phyloP scores from a whole-genome alignment of 495 filamentous ascomycete species.

The Penicillium herquei region DNA sequence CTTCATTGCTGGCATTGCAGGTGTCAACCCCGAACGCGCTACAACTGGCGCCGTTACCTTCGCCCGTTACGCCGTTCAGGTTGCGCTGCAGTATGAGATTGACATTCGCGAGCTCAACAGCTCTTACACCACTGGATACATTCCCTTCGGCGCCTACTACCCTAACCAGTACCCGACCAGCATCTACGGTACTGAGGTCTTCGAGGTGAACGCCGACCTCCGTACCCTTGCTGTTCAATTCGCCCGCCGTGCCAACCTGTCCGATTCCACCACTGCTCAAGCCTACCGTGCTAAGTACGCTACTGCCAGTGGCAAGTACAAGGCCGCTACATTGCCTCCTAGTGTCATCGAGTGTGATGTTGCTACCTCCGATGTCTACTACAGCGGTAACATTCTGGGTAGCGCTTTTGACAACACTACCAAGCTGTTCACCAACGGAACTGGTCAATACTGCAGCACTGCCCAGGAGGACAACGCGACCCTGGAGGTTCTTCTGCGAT shows the following conservation, averaged over 20 bases:
- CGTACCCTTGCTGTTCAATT: slow-evolving; percentile 55
- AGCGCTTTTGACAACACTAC: slow-evolving; percentile 67
- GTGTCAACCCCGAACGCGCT: slow-evolving; percentile 64
- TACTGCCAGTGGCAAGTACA: slow-evolving; percentile 41
- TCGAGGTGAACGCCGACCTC: slow-evolving; percentile 66
- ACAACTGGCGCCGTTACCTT: slow-evolving; percentile 65
- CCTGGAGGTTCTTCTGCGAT: slow-evolving; percentile 65
- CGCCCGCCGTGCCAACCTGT: slow-evolving; percentile 54
- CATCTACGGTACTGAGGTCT: slow-evolving; percentile 76
- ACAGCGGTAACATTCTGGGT: slow-evolving; percentile 57
- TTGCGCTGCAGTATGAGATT: slow-evolving; percentile 73
- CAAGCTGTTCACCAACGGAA: slow-evolving; percentile 63
- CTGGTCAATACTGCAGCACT: slow-evolving; percentile 64
- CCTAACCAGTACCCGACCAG: slow-evolving; percentile 59
- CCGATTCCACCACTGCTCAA: slow-evolving; percentile 50
- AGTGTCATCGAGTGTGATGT: slow-evolving; percentile 64
- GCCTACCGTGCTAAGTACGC: slow-evolving; percentile 61
- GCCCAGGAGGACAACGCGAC: slow-evolving; percentile 77
- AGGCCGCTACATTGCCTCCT: slow-evolving; percentile 51
- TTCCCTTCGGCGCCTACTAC: slow-evolving; percentile 54
- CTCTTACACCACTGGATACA: slow-evolving; percentile 66
- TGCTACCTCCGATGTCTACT: slow-evolving; percentile 72
- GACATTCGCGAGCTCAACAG: slow-evolving; percentile 66
- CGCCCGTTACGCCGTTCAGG: slow-evolving; percentile 66
- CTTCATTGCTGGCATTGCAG: slow-evolving; percentile 69